Percentiles rank a stretch among this genome's conserved stretches.
phyloP scores from a whole-genome alignment of 176 grass and related monocot genomes.

The Chloris gayana region DNA sequence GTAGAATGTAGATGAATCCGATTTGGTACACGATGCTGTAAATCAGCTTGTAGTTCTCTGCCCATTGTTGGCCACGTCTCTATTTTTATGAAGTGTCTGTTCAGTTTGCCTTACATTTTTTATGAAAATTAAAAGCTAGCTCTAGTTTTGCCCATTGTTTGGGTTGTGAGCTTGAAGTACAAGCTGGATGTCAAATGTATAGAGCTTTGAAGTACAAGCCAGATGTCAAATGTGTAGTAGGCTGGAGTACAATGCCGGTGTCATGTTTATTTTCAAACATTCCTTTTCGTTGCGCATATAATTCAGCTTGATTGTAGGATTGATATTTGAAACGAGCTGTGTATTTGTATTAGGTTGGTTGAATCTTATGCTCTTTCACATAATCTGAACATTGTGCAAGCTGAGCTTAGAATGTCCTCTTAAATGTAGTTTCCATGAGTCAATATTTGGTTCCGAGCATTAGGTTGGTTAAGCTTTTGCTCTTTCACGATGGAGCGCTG shows the following conservation, averaged over 20 bases:
- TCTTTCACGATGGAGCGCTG: too few species aligned
- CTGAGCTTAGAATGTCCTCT: background rate
- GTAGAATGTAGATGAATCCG: background rate
- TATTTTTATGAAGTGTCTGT: too few species aligned
- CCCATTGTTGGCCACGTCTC: background rate
- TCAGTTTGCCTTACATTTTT: too few species aligned
- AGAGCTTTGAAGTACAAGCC: too few species aligned
- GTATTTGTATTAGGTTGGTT: background rate
- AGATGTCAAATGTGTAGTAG: too few species aligned
- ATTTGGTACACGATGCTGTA: constrained; percentile 1
- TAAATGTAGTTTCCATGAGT: background rate
- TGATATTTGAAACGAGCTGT: background rate
- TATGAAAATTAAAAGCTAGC: constrained; percentile 16
- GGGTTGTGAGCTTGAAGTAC: background rate
- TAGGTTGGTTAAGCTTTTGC: too few species aligned
- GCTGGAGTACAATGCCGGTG: background rate
- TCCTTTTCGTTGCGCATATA: background rate
- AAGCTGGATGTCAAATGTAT: too few species aligned
- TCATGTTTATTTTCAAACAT: background rate
- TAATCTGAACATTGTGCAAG: background rate
- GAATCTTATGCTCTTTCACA: background rate
- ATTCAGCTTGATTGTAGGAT: background rate
- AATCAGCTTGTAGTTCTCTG: background rate
- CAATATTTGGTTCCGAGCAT: background rate
- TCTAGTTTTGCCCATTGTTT: constrained; percentile 2